phyloP scores from a whole-genome alignment of 2,329 filamentous ascomycete species.

The Talaromyces sp. region DNA sequence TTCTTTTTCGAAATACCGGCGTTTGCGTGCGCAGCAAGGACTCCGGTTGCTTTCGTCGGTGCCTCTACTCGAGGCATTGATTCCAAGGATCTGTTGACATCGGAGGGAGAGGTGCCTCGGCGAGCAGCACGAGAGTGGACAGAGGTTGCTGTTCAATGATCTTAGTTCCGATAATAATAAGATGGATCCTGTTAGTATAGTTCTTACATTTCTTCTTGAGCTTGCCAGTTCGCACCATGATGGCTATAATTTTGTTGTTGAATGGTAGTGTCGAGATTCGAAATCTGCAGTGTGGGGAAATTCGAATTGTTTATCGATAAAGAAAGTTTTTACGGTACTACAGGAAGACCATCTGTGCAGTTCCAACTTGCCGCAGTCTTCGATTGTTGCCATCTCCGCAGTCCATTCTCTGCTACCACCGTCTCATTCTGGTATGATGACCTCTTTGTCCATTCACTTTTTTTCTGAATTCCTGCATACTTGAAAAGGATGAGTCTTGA shows the following conservation, averaged over 20 bases:
- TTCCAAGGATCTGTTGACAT: conserved; percentile 50
- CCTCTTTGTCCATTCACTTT: neutral
- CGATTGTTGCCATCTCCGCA: conserved; percentile 12
- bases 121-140: conserved; percentile 58
- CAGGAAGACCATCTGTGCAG: conserved; percentile 27
- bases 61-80: conserved; percentile 41
- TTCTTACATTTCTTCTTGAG: conserved; percentile 31
- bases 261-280: neutral
- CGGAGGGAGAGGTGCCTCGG: conserved; percentile 54
- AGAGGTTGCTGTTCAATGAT: conserved; percentile 43
- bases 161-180: neutral
- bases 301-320: conserved; percentile 33
- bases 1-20: conserved; percentile 55
- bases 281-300: conserved; percentile 24
- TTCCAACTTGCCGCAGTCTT: conserved; percentile 4
- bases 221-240: conserved; percentile 39
- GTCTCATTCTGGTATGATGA: neutral
- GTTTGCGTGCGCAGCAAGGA: conserved; percentile 48
- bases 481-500: conserved; percentile 7
- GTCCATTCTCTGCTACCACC: neutral
- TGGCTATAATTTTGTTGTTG: conserved; percentile 9
- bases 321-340: conserved; percentile 30
- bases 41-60: conserved; percentile 41
- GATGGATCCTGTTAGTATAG: neutral
- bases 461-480: neutral